Base-by-base conservation (phyloP, 208 protist species). In the Naegleria fowleri region DNA sequence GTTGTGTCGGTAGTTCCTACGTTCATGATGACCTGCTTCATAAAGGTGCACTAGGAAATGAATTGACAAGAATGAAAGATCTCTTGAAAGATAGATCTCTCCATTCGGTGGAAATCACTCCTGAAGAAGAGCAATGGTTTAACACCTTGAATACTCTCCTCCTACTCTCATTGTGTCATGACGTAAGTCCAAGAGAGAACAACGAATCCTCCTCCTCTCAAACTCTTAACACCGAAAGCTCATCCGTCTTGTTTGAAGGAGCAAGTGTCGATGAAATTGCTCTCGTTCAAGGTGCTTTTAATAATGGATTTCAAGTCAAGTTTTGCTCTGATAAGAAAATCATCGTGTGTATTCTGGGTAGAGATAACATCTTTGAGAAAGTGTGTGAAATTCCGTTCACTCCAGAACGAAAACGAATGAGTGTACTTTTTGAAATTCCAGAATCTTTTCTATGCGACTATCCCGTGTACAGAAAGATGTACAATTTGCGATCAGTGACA, bases 331-430 rank as follows among this genome's bases (percentile, higher is more conserved):
- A 86, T 5, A 39, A 59, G 15, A 22, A 22, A 33, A 86, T 13
- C 13, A 43, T 33, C 29, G 5, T 91, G 2, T 19, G 0, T 0
- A 19, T 91, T 41, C 58, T 88, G 22, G 89, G 93, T 90, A 79
- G 6, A 0, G n/a, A 38, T 75, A 5, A 89, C 39, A 94, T 96
- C 51, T 98, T 96, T 92, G 95, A 97, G 88, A 96, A 96, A 92
- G 90, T 97, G 87, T 95, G 94, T 16, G 93, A 95, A 90, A 91
- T 96, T 25, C 94, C 96, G 48, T 97, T 97, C 79, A 96, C 95
- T 39, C 92, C 94, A 86, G 93, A 95, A 91, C 93, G 96, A 67
- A 97, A 97, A 93, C 90, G 96, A 85, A 97, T 97, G 96, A 96
- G 93, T 76, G 95, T 97, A 79, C 79, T 97, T 40, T 33, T 67